phyloP scores from a whole-genome alignment of 176 grass and related monocot genomes.

The Dendrocalamus sinicus region DNA sequence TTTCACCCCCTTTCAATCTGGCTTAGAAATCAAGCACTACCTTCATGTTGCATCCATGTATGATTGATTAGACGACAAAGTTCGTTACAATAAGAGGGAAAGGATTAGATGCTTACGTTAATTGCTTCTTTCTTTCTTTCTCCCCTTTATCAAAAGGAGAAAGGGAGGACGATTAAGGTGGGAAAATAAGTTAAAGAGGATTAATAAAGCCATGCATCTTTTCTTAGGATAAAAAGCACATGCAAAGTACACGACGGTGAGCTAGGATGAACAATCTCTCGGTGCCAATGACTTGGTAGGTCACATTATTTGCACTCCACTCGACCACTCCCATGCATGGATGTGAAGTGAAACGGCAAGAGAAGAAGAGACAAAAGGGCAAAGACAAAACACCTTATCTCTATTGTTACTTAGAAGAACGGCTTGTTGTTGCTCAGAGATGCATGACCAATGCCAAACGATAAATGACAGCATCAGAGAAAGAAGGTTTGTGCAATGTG shows the following conservation, averaged over 20 bases:
- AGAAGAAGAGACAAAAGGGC: neutral
- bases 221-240: conserved; percentile 14
- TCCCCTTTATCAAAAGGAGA: conserved; percentile 19
- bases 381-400: conserved; percentile 6
- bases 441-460: neutral
- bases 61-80: conserved; percentile 42
- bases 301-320: neutral
- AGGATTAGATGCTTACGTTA: conserved; percentile 30
- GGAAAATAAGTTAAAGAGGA: neutral
- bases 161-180: conserved; percentile 20
- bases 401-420: neutral
- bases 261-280: neutral
- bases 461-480: conserved; percentile 14
- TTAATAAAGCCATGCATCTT: neutral
- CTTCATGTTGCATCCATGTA: conserved; percentile 23
- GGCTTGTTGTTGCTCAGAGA: neutral
- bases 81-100: neutral
- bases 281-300: neutral
- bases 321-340: conserved; percentile 5
- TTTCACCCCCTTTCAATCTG: neutral
- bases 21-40: conserved; percentile 22
- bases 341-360: conserved; percentile 6
- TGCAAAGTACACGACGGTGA: neutral
- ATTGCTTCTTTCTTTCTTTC: neutral
- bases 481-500: neutral